These are phyloP conservation scores for Thozetella sp. DNA, from an alignment of 495 filamentous ascomycete species.

Conservation along the genomic window DNA sequence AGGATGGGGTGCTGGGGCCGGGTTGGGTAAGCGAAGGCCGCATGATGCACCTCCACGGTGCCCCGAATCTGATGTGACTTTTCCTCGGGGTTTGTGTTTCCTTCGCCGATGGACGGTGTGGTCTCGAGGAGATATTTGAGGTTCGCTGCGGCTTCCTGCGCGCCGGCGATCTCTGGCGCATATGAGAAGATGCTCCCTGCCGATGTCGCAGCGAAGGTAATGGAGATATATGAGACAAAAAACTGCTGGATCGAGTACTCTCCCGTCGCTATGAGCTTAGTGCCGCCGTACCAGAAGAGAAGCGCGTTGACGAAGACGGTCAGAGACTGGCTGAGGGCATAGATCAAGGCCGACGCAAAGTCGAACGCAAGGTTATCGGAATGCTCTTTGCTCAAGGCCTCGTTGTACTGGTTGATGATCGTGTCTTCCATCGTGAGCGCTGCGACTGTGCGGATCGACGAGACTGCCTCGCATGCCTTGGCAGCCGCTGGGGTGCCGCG, in stretches of 20 bases:
- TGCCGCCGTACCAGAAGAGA: conserved; percentile 93
- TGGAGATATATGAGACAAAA: conserved; percentile 77
- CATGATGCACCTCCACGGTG: conserved; percentile 74
- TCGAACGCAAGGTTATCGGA: conserved; percentile 64
- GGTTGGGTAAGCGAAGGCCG: conserved; percentile 82
- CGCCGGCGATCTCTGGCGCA: conserved; percentile 86
- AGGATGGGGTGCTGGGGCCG: conserved; percentile 73
- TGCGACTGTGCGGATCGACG: conserved; percentile 86
- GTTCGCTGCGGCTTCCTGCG: conserved; percentile 74
- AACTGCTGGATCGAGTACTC: conserved; percentile 75
- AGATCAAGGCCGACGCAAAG: conserved; percentile 66
- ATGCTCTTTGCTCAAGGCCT: conserved; percentile 63
- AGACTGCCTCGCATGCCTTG: conserved; percentile 86
- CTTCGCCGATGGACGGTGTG: conserved; percentile 69
- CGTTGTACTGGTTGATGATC: conserved; percentile 68
- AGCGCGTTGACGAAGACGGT: conserved; percentile 81
- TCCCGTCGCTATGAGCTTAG: conserved; percentile 58
- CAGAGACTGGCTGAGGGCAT: conserved; percentile 76
- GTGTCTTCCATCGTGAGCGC: conserved; percentile 77
- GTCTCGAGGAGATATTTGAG: conserved; percentile 81
- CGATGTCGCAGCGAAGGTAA: conserved; percentile 83
- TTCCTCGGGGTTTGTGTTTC: conserved; percentile 71
- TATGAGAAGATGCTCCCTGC: conserved; percentile 89
- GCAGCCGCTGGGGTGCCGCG: conserved; percentile 57
- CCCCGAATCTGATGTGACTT: conserved; percentile 59